phyloP scores from a whole-genome alignment of 805 yeast genomes.

The Dipodascopsis uninucleata region DNA sequence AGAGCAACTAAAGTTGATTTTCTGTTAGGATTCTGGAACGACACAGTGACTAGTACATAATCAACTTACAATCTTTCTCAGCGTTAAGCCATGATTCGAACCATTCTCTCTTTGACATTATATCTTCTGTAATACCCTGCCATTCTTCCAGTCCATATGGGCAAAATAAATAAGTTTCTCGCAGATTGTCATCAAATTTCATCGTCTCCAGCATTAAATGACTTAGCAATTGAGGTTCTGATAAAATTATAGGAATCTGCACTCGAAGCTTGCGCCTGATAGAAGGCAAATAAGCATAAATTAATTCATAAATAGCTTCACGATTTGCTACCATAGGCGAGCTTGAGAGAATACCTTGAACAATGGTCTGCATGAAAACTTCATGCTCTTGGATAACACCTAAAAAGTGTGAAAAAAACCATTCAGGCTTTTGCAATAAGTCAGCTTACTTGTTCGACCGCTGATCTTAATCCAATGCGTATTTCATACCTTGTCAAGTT shows the following conservation, averaged over 20 bases:
- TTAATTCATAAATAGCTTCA: constrained; percentile 41
- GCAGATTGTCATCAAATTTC: constrained; percentile 52
- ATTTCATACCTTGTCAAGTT: constrained; percentile 44
- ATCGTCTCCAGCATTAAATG: constrained; percentile 58
- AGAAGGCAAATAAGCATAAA: constrained; percentile 48
- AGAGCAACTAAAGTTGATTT: constrained; percentile 42
- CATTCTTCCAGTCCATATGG: constrained; percentile 42
- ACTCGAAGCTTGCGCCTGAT: constrained; percentile 44
- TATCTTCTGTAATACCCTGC: constrained; percentile 43
- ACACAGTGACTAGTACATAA: neutral
- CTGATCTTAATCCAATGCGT: too few relatives aligned
- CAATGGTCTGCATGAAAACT: constrained; percentile 30
- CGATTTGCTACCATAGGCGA: constrained; percentile 24
- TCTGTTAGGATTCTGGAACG: neutral
- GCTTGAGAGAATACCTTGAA: constrained; percentile 29
- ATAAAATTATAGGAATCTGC: constrained; percentile 31
- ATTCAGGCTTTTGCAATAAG: constrained; percentile 53
- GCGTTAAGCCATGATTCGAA: constrained; percentile 51
- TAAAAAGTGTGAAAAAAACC: constrained; percentile 52
- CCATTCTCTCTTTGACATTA: constrained; percentile 32
- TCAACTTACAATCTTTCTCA: constrained; percentile 41
- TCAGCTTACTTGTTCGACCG: too few relatives aligned
- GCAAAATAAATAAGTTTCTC: constrained; percentile 45
- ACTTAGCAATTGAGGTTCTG: constrained; percentile 48
- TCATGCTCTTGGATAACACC: constrained; percentile 35